A percentile compares a stretch with the other conserved stretches of the same genome.
Conservation (phyloP, 106 monocot genomes). For the Dendrobium huoshanense region DNA sequence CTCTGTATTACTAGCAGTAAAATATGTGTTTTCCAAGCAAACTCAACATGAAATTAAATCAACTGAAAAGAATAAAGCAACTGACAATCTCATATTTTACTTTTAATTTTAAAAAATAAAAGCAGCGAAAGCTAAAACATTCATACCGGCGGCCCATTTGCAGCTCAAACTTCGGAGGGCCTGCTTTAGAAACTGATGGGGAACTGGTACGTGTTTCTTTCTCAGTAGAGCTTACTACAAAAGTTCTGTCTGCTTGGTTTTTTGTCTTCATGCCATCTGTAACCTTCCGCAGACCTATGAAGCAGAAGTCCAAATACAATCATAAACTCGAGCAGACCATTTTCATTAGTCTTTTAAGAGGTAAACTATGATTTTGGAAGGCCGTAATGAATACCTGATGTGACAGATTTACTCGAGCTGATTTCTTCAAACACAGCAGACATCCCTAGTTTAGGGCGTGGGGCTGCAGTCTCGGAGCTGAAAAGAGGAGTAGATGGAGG, state of each 20-base stretch:
- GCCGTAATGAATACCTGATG: conserved; percentile 35
- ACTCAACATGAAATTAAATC: background rate
- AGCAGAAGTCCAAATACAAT: background rate
- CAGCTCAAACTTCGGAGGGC: conserved; percentile 75
- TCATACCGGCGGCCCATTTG: conserved; percentile 89
- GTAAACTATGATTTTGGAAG: background rate
- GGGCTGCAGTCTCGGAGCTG: conserved; percentile 28
- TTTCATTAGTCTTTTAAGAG: background rate
- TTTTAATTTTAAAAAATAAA: background rate
- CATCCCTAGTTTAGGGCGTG: conserved; percentile 65
- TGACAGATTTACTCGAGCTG: conserved; percentile 55
- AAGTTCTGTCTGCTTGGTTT: conserved; percentile 53
- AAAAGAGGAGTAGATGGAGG: conserved; percentile 43
- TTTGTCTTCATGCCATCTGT: conserved; percentile 86
- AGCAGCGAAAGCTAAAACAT: background rate
- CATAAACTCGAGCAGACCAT: background rate
- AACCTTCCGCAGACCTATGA: conserved; percentile 66
- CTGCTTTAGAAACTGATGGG: conserved; percentile 40
- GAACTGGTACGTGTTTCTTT: conserved; percentile 40
- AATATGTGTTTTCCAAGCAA: background rate
- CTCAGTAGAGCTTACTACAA: conserved; percentile 43
- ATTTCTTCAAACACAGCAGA: conserved; percentile 86
- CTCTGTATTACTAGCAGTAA: background rate
- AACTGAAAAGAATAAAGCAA: too few species aligned
- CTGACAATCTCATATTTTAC: background rate